A percentile compares a stretch with the other conserved stretches of the same genome.
Evolutionary conservation across 2,329 filamentous ascomycete genomes (phyloP).

Genomic region (Zymoseptoria ardabiliae): DNA sequence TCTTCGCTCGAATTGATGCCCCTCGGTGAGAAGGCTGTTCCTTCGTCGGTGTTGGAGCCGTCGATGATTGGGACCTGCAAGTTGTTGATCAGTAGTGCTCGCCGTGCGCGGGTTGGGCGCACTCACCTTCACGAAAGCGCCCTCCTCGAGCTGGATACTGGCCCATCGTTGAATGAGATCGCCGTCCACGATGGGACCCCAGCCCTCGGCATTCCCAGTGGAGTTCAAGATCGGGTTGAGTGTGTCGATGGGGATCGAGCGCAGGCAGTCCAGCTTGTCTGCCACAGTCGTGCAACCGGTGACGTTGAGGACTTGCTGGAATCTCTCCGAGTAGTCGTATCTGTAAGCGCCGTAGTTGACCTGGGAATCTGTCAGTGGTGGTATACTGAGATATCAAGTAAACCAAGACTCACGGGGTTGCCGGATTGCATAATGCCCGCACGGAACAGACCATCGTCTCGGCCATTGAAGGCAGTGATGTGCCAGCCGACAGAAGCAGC

Average conservation of each 20-base stretch:
- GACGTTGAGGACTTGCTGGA: constrained; percentile 19
- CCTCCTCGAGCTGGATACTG: constrained; percentile 48
- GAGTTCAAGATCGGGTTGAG: constrained; percentile 27
- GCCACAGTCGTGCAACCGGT: constrained; percentile 51
- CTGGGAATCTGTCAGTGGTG: not conserved
- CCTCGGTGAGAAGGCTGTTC: constrained; percentile 22
- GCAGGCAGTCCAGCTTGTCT: constrained; percentile 60
- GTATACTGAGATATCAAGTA: not conserved
- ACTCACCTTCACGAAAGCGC: constrained; percentile 45
- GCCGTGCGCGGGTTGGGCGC: not conserved
- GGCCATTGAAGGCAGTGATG: constrained; percentile 41
- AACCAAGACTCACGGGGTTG: constrained; percentile 7
- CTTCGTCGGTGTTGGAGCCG: constrained; percentile 61
- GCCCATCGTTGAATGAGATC: constrained; percentile 49
- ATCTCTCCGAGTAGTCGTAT: constrained; percentile 2
- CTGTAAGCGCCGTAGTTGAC: constrained; percentile 18
- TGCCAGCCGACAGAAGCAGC: constrained; percentile 39
- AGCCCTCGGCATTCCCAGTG: constrained; percentile 26
- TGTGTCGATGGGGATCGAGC: constrained; percentile 33
- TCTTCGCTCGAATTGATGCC: constrained; percentile 51
- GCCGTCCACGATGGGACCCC: constrained; percentile 46
- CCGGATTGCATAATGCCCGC: constrained; percentile 42
- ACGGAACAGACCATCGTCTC: constrained; percentile 42
- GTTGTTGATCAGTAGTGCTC: not conserved
- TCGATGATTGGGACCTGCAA: constrained; percentile 45